Percentiles rank a stretch among this genome's conserved stretches.
phyloP scores from a whole-genome alignment of 805 yeast genomes.

The Wickerhamomyces rabaulensis region DNA sequence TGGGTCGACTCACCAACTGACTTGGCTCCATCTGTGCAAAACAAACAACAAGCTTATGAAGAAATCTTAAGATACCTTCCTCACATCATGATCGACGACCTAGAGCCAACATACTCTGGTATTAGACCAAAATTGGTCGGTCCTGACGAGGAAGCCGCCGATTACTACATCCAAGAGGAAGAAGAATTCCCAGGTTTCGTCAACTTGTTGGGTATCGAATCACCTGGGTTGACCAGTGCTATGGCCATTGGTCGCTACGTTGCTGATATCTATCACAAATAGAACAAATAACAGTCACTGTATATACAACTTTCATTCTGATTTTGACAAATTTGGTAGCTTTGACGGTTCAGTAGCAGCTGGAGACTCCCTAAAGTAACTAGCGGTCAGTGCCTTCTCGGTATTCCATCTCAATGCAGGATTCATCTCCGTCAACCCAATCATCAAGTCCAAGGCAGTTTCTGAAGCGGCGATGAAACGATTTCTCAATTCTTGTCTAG shows the following conservation, averaged over 20 bases:
- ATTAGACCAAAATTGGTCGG: constrained; percentile 73
- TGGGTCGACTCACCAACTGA: constrained; percentile 55
- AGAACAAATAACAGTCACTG: background rate
- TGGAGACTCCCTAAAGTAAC: constrained; percentile 70
- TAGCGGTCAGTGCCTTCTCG: constrained; percentile 55
- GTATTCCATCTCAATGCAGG: constrained; percentile 72
- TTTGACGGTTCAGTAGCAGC: constrained; percentile 61
- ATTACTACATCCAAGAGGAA: constrained; percentile 70
- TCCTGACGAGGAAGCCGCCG: constrained; percentile 41
- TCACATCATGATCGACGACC: constrained; percentile 39
- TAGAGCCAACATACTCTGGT: constrained; percentile 72
- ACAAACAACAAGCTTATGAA: constrained; percentile 47
- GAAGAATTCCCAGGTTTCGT: constrained; percentile 72
- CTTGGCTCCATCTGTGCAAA: constrained; percentile 42
- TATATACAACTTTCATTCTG: constrained; percentile 1
- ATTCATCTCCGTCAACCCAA: constrained; percentile 66
- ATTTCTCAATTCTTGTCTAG: constrained; percentile 70
- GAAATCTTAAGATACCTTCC: constrained; percentile 66
- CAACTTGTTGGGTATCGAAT: constrained; percentile 77
- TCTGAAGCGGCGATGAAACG: constrained; percentile 91
- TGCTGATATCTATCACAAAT: constrained; percentile 20
- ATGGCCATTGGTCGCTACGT: constrained; percentile 83
- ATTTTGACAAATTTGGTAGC: constrained; percentile 42
- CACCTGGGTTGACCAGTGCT: constrained; percentile 83
- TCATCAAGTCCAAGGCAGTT: constrained; percentile 69